Base-by-base conservation (phyloP, 108 stramenopile species). In the Discostella stelligeroides region DNA sequence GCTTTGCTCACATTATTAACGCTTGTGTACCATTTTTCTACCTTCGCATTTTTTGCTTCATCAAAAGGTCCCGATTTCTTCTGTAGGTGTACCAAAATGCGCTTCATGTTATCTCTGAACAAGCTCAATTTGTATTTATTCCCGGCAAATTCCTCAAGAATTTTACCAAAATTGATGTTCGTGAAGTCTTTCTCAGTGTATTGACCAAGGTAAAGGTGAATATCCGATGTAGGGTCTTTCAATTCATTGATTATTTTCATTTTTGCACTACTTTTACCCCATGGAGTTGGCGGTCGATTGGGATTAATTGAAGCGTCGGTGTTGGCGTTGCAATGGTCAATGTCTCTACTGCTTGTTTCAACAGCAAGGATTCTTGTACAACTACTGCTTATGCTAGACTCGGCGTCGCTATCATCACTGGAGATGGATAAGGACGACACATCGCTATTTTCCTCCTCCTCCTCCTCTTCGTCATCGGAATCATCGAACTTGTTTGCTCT, bases 1-100 rank as follows among this genome's bases (percentile, higher is more conserved):
- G 55, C 55, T 56, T 56, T 56, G 55, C 55, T 56, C 7, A 56
- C 55, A n/a, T 56, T 56, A n/a, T 30, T 30, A 15, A 27, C 29
- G 7, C 55, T 56, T 0, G 55, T 56, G 55, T 56, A 56, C 55
- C 55, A 56, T 28, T 56, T 28, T 15, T 56, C 55, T 8, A 45
- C 43, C 15, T n/a, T n/a, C 3, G 34, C 34, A 34, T 34, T 34
- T 27, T n/a, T 8, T n/a, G n/a, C n/a, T n/a, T n/a, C n/a, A n/a
- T 30, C 27, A 5, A 56, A 56, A 15, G 27, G 29, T n/a, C 55
- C 55, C 27, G 55, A 29, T 27, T 30, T 30, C 12, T 56, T 56
- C 13, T 27, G 25, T 5, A 28, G n/a, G 29, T 56, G 55, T 27
- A 8, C 11, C 55, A 56, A 30, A 11, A 56, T 11, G 0, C 9